Evolutionary conservation across 441 rosid species (phyloP).

Genomic region (Raphanus hybrid): DNA sequence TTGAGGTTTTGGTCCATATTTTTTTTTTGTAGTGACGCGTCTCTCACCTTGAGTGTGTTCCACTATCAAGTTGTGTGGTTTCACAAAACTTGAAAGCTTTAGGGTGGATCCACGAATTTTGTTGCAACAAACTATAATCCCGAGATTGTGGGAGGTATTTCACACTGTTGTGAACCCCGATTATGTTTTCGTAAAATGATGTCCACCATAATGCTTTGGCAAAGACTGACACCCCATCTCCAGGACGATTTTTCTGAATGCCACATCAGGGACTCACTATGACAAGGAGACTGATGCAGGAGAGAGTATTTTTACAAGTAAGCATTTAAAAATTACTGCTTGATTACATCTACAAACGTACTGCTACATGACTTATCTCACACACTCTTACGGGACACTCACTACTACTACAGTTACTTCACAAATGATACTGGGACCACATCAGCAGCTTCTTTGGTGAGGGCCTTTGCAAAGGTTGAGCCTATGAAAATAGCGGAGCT

Average conservation of each 20-base stretch:
- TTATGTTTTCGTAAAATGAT: not conserved
- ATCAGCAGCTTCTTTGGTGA: not conserved
- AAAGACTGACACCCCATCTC: not conserved
- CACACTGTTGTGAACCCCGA: not conserved
- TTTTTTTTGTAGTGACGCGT: not conserved
- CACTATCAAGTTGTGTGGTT: not conserved
- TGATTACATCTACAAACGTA: not conserved
- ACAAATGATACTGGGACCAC: not conserved
- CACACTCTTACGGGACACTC: not conserved
- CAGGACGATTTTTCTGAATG: not conserved
- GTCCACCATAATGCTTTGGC: not conserved
- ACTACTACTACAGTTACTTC: not conserved
- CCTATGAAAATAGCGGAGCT: not conserved
- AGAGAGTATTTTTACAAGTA: not conserved
- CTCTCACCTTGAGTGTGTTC: not conserved
- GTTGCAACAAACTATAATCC: not conserved
- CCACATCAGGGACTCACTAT: not conserved
- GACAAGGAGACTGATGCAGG: not conserved
- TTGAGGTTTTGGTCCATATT: not conserved
- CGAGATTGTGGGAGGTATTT: not conserved
- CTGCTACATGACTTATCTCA: conserved; percentile 1
- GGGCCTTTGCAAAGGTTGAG: not conserved
- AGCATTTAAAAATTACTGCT: not conserved
- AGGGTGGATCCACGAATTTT: not conserved
- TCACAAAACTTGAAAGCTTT: not conserved